A percentile compares a stretch with the other conserved stretches of the same genome.
These are phyloP conservation scores for Fusarium sp. DNA, from an alignment of 2,329 filamentous ascomycete genomes.

Conservation along the genomic window DNA sequence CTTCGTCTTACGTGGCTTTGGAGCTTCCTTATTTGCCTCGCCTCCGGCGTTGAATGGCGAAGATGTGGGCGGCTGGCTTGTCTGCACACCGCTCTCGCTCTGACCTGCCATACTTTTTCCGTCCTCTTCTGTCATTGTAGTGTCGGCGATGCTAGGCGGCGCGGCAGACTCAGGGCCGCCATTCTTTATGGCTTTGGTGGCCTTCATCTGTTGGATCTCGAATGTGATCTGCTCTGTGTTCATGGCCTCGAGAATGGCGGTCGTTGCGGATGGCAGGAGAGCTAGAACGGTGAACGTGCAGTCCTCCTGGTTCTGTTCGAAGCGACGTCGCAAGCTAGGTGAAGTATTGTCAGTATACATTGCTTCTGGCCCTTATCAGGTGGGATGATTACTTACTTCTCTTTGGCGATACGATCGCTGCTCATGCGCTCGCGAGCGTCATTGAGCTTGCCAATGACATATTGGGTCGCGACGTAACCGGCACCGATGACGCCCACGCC, in stretches of 20 bases:
- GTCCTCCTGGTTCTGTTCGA: constrained; percentile 99
- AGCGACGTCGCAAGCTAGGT: constrained; percentile 86
- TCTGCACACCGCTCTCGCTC: constrained; percentile 85
- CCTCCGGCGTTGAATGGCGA: constrained; percentile 58
- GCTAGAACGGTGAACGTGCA: constrained; percentile 99
- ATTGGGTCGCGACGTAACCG: constrained; percentile 92
- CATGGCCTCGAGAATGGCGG: constrained; percentile 87
- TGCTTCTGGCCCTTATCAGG: neutral
- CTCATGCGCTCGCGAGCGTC: constrained; percentile 97
- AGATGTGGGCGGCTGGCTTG: constrained; percentile 78
- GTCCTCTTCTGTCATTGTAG: constrained; percentile 87
- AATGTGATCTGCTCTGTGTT: constrained; percentile 94
- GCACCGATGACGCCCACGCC: constrained; percentile 88
- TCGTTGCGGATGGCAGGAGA: constrained; percentile 88
- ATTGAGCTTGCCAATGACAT: constrained; percentile 89
- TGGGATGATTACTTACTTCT: constrained; percentile 76
- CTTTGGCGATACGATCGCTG: constrained; percentile 93
- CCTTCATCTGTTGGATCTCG: constrained; percentile 94
- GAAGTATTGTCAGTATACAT: constrained; percentile 10
- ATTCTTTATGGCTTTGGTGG: constrained; percentile 70
- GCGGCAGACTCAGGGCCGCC: constrained; percentile 67
- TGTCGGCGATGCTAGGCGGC: constrained; percentile 71
- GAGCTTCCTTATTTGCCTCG: constrained; percentile 53
- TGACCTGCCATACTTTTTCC: constrained; percentile 78
- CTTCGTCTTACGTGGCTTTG: constrained; percentile 79